Evolutionary conservation across 2,329 filamentous ascomycete species (phyloP), one percentile per base, ranked within the genome.

Genomic region (Nothophoma quercina): DNA sequence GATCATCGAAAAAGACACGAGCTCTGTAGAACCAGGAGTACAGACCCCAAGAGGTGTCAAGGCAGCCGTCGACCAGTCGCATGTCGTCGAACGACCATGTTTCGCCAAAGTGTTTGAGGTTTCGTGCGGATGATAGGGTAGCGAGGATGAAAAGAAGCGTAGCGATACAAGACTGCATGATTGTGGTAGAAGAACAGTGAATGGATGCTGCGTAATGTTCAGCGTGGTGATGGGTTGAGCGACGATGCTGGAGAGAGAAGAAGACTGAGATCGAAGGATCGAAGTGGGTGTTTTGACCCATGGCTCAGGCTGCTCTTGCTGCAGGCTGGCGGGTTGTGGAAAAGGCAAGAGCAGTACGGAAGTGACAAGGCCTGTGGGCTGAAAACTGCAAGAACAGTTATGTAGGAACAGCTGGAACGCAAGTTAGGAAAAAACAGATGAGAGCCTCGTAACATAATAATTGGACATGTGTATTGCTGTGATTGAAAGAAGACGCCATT

Each of bases 81-180:
- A 44, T 33, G 38, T 28, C 25, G 22, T 16, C 19, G 13, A 28
- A 15, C 16, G 10, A 6, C 25, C 30, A 29, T n/a, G 18, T 9
- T 9, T 26, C 7, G 26, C 15, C n/a, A 13, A 33, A 7, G 15
- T 9, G n/a, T 4, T 23, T 2, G 47, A 38, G 26, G 18, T 25
- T 22, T 16, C 38, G 28, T 12, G 45, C 35, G n/a, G 50, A 34
- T 3, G 45, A 28, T 23, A 41, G 32, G 13, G 30, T 7, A 3
- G 41, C 15, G 28, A 55, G 26, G 22, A 42, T 26, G 35, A 45
- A 21, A 26, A 55, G 35, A 10, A 50, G 28, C 1, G 39, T 26
- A 32, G 39, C 29, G 23, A 45, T 50, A 29, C 18, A 35, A 16
- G 21, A 41, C 38, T 42, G 46, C 51, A 55, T 55, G 30, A 13